Percentiles rank a stretch among this genome's conserved stretches.
Evolutionary conservation across 306 rosid species (phyloP).

Genomic region (Comarum palustre): DNA sequence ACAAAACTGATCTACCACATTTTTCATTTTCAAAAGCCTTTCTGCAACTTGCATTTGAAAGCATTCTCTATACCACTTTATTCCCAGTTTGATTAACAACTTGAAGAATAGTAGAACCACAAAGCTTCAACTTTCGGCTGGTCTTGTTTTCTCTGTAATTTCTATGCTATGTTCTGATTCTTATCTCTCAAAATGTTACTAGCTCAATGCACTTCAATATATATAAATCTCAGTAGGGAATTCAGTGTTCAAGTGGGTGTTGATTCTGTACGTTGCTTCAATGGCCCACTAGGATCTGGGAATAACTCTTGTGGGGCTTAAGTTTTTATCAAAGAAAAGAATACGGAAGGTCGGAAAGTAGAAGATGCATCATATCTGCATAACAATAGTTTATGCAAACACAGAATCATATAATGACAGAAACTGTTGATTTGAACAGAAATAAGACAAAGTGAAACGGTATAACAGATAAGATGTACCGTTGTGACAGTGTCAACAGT

Average conservation of each 20-base stretch:
- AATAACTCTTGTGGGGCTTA: constrained; percentile 23
- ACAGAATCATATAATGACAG: neutral
- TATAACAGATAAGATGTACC: constrained; percentile 10
- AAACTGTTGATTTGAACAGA: neutral
- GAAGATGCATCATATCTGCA: constrained; percentile 21
- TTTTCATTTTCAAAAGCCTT: constrained; percentile 31
- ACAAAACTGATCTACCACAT: constrained; percentile 45
- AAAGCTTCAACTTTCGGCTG: constrained; percentile 35
- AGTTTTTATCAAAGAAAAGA: constrained; percentile 8
- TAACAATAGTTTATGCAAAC: constrained; percentile 8
- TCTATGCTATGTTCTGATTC: constrained; percentile 26
- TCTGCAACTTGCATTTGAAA: constrained; percentile 46
- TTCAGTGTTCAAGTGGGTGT: constrained; percentile 11
- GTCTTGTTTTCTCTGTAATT: constrained; percentile 6
- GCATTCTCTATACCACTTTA: constrained; percentile 42
- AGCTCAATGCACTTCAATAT: neutral
- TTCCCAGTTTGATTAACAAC: constrained; percentile 46
- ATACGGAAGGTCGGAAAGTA: constrained; percentile 34
- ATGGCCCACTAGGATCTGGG: constrained; percentile 30
- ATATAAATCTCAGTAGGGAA: neutral
- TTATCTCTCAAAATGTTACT: constrained; percentile 19
- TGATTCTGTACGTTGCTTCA: constrained; percentile 27
- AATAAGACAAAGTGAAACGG: neutral
- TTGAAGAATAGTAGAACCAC: constrained; percentile 25
- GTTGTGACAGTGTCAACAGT: neutral